Base-by-base conservation (phyloP, 768 basidiomycete species). In the Lactifluus hygrophoroides region DNA sequence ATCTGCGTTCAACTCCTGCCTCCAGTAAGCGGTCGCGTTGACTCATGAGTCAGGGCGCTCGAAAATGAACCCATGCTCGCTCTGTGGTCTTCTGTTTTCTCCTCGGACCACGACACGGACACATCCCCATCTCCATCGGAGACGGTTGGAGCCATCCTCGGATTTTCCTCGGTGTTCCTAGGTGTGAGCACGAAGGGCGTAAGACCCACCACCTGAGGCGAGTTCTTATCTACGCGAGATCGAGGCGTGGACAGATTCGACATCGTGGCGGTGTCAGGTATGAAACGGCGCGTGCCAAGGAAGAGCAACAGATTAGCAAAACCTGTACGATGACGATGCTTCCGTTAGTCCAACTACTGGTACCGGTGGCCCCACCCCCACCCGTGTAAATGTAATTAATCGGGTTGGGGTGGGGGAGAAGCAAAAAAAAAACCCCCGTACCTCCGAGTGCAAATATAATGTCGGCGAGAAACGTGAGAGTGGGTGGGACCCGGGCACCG, bases 391-490 rank as follows among this genome's bases (percentile, higher is more conserved):
- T n/a, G n/a, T n/a, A n/a, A n/a, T n/a, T 9, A 1, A 32, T 17
- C n/a, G 30, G 51, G 6, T n/a, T n/a, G n/a, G n/a, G n/a, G n/a
- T n/a, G n/a, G n/a, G n/a, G 28, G n/a, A 6, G 8, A 19, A 37
- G 16, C 7, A 7, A 35, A 56, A 43, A 14, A 51, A 27, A 7
- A 1, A 32, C n/a, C n/a, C n/a, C n/a, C n/a, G n/a, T n/a, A 68
- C 70, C 70, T 52, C 69, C 68, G 17, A 73, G 67, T 56, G 71
- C 69, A 64, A 71, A 73, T 51, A 73, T 40, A 44, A 69, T 58
- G 62, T 70, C 73, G 1, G 72, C 64, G 38, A 64, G n/a, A 46
- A 74, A 70, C 16, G 67, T 73, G 32, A 67, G 60, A 56, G 66
- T 57, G 56, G 62, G 66, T 14, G 73, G 72, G 8, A 73, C 64